Evolutionary conservation across 495 filamentous ascomycete genomes (phyloP).

Genomic region (Penicillium turbatum): DNA sequence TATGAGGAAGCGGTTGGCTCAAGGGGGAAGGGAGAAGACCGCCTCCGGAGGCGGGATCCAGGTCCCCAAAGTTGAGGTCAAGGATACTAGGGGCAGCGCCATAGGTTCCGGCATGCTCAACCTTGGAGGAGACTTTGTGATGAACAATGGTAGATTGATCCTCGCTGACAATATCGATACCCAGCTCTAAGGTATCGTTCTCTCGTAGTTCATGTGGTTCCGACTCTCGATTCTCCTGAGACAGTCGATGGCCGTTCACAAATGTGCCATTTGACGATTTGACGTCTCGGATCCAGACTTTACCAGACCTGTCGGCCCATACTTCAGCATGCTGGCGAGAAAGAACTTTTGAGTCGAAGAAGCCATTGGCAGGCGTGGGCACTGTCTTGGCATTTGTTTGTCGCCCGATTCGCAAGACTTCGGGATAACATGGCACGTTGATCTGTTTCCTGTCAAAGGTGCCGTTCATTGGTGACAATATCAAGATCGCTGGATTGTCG

Average conservation of each 20-base stretch:
- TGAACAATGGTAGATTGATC: conserved; percentile 98
- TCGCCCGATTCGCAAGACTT: conserved; percentile 85
- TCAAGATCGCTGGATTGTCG: conserved; percentile 69
- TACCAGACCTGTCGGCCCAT: conserved; percentile 85
- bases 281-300: conserved; percentile 93
- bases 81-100: conserved; percentile 61
- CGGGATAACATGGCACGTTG: conserved; percentile 80
- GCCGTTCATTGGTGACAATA: conserved; percentile 80
- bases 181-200: conserved; percentile 83
- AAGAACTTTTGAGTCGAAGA: conserved; percentile 95
- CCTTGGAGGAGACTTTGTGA: conserved; percentile 93
- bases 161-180: conserved; percentile 97
- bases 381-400: conserved; percentile 96
- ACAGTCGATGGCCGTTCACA: conserved; percentile 87
- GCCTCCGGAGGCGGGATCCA: conserved; percentile 67
- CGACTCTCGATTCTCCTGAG: conserved; percentile 88
- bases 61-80: conserved; percentile 85
- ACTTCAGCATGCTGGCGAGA: conserved; percentile 95
- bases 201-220: conserved; percentile 89
- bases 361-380: conserved; percentile 84
- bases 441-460: conserved; percentile 98
- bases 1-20: conserved; percentile 51
- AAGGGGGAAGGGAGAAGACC: conserved; percentile 61
- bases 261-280: conserved; percentile 99
- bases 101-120: conserved; percentile 87